Evolutionary conservation across 2,329 filamentous ascomycete genomes (phyloP).

Genomic region (Aspergillus sp.): DNA sequence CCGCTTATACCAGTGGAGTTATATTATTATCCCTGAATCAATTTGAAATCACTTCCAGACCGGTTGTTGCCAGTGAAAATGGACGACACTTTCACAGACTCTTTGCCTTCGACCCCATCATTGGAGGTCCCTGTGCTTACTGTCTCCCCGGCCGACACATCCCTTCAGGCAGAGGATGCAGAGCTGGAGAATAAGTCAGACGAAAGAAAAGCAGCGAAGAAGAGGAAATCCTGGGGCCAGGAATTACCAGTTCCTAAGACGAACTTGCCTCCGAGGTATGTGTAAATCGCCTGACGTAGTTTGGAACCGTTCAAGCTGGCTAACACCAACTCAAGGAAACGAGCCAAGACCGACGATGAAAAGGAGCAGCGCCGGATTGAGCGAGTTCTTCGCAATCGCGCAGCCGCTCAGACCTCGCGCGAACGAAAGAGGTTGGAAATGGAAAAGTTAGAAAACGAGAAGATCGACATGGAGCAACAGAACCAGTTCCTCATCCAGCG

Average conservation of each 20-base stretch:
- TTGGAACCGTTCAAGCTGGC: background rate
- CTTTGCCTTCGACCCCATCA: conserved; percentile 31
- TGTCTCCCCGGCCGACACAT: conserved; percentile 43
- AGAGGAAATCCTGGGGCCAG: conserved; percentile 98
- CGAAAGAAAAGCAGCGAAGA: conserved; percentile 76
- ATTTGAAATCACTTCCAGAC: conserved; percentile 7
- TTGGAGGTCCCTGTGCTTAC: conserved; percentile 39
- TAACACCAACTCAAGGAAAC: conserved; percentile 63
- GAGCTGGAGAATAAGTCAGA: conserved; percentile 40
- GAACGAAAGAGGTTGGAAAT: conserved; percentile 90
- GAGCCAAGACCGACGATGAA: conserved; percentile 97
- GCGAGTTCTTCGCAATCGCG: conserved; percentile 92
- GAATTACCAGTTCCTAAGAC: conserved; percentile 96
- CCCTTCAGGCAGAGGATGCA: conserved; percentile 29
- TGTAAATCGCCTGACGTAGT: conserved; percentile 1
- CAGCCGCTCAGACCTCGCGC: conserved; percentile 92
- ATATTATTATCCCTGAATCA: background rate
- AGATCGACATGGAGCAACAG: conserved; percentile 64
- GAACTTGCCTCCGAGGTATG: conserved; percentile 83
- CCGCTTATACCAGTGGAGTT: background rate
- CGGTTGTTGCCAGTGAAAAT: conserved; percentile 21
- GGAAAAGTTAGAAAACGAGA: conserved; percentile 72
- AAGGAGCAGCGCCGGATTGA: conserved; percentile 98
- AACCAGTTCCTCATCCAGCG: conserved; percentile 69
- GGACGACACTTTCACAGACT: conserved; percentile 35